Evolutionary conservation across 2,329 filamentous ascomycete species (phyloP), one percentile per base, ranked within the genome.

Genomic region (Furcasterigmium sp.): DNA sequence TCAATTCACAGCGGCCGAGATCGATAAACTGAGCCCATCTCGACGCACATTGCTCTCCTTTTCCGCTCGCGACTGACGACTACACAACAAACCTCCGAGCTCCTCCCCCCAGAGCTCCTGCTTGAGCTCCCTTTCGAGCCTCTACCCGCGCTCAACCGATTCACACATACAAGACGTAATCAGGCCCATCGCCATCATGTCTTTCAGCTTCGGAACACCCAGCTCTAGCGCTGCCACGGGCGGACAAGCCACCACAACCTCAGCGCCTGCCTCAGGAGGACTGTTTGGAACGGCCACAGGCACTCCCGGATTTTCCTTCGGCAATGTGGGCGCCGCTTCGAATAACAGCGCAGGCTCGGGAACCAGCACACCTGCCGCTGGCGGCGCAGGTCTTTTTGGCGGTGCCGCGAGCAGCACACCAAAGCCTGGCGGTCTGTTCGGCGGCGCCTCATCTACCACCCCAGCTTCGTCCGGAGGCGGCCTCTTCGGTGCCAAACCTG

Each of bases 221-320:
- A 50, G 53, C 60, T 57, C 61, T 9, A 52, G 50, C 23, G 47
- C 51, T 26, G 39, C 51, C 20, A 45, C 51, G 20, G 44, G 42
- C 39, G 48, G 50, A 36, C 40, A 47, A 30, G 42, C 49, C 38
- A 48, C 43, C 39, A 56, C 61, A 29, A 61, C 67, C 13, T 60
- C 62, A 32, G 59, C 67, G 9, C 58, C 67, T 17, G 63, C 71
- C 39, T 53, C 63, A 6, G 63, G 63, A 13, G 53, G 59, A 17
- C 51, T 73, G 8, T 75, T 76, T 52, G 69, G 68, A 26, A 48
- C 49, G 44, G 55, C 52, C 25, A 42, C 45, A 25, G 54, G 57
- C 32, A 50, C 61, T 19, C 52, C 68, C 19, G 46, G 51, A 8
- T 73, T 75, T 53, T 64, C 65, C 9, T 76, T 76, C 47, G 64